phyloP scores from a whole-genome alignment of 2,329 filamentous ascomycete genomes.

The Fusarium siculi region DNA sequence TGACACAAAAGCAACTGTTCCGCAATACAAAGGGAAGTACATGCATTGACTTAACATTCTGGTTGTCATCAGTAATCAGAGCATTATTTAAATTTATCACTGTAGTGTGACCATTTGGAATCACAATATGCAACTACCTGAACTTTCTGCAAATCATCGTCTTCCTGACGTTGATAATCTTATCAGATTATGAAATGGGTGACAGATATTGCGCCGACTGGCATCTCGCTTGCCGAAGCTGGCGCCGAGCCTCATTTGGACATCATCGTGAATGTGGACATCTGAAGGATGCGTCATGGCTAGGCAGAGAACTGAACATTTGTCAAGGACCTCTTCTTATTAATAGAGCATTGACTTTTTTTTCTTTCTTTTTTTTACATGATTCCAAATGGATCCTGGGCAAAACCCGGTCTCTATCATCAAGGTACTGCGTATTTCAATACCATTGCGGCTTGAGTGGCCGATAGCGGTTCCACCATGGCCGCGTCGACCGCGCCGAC shows the following conservation, averaged over 20 bases:
- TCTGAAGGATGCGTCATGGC: background rate
- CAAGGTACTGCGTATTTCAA: constrained; percentile 35
- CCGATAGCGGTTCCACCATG: constrained; percentile 37
- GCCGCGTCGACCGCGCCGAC: constrained; percentile 30
- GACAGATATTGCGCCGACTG: constrained; percentile 34
- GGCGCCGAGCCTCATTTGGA: constrained; percentile 29
- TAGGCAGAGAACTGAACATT: background rate
- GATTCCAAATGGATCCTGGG: constrained; percentile 32
- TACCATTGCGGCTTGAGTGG: constrained; percentile 14
- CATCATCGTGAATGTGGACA: background rate
- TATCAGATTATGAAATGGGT: constrained; percentile 38
- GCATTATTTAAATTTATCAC: background rate
- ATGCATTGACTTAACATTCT: background rate
- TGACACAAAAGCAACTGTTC: background rate
- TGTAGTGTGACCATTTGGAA: constrained; percentile 3
- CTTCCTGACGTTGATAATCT: constrained; percentile 24
- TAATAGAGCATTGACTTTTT: background rate
- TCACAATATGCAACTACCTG: constrained; percentile 2
- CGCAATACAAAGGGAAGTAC: background rate
- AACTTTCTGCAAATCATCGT: background rate
- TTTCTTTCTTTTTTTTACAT: background rate
- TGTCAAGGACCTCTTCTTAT: background rate
- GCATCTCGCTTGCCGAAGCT: constrained; percentile 33
- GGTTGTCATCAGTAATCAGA: background rate
- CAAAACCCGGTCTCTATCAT: constrained; percentile 31